These are phyloP conservation scores for Chara braunii DNA, from an alignment of 139 green algal genomes.

Conservation along the genomic window DNA sequence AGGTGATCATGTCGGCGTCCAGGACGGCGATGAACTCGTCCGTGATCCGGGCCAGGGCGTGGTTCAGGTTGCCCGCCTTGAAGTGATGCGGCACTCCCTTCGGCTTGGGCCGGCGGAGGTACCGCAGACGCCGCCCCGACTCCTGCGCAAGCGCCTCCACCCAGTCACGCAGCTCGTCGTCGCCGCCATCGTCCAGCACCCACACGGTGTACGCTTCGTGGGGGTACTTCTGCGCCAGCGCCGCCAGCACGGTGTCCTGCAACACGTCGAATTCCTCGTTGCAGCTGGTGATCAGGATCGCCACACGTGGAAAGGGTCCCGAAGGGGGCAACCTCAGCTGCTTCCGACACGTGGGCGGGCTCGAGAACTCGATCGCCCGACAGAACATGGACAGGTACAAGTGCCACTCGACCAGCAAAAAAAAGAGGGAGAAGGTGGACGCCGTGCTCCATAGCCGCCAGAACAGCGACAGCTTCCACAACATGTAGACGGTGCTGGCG, in stretches of 20 bases:
- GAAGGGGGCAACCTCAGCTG: slow-evolving; percentile 4
- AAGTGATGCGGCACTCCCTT: slow-evolving; percentile 41
- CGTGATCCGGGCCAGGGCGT: background rate
- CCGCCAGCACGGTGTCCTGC: slow-evolving; percentile 23
- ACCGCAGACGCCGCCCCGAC: slow-evolving; percentile 17
- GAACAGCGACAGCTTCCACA: no score
- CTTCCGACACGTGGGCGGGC: no score
- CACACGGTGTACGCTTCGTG: slow-evolving; percentile 25
- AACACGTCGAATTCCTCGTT: slow-evolving; percentile 34
- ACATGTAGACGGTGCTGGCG: no score
- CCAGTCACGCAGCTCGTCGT: slow-evolving; percentile 30
- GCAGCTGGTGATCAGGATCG: slow-evolving; percentile 35
- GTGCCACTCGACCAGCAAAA: no score
- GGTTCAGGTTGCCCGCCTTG: slow-evolving; percentile 39
- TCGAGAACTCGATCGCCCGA: no score
- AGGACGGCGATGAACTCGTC: slow-evolving; percentile 27
- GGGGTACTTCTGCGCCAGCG: slow-evolving; percentile 24
- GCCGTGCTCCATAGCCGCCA: no score
- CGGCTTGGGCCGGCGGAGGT: slow-evolving; percentile 26
- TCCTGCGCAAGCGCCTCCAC: slow-evolving; percentile 14
- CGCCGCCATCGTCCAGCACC: slow-evolving; percentile 31
- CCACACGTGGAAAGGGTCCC: slow-evolving; percentile 17
- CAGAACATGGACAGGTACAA: no score
- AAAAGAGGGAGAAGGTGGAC: no score
- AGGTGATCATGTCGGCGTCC: slow-evolving; percentile 38